Evolutionary conservation across 2,329 filamentous ascomycete species (phyloP).

Genomic region (Arthrobotrys iridis): DNA sequence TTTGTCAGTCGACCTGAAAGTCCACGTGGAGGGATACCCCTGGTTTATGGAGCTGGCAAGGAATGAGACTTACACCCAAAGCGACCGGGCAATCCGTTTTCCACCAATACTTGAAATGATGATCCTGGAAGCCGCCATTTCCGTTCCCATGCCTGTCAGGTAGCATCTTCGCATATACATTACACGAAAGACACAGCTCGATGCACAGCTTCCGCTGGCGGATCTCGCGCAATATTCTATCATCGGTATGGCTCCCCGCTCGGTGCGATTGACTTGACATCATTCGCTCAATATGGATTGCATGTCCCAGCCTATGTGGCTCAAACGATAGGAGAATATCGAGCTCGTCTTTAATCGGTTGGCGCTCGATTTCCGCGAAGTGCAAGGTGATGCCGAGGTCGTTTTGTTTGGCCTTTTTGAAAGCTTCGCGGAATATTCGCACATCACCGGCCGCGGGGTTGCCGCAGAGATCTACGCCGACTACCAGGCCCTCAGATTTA

Average conservation of each 20-base stretch:
- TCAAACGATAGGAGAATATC: slow-evolving; percentile 71
- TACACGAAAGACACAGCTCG: slow-evolving; percentile 82
- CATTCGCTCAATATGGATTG: slow-evolving; percentile 68
- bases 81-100: slow-evolving; percentile 70
- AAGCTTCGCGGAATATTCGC: slow-evolving; percentile 69
- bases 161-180: slow-evolving; percentile 79
- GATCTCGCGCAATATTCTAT: slow-evolving; percentile 70
- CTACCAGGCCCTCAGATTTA: slow-evolving; percentile 66
- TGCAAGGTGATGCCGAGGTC: slow-evolving; percentile 76
- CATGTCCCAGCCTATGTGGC: slow-evolving; percentile 78
- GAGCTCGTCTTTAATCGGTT: slow-evolving; percentile 71
- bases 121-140: slow-evolving; percentile 67
- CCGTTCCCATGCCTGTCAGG: slow-evolving; percentile 62
- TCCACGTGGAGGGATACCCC: not conserved
- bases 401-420: slow-evolving; percentile 67
- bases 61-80: slow-evolving; percentile 70
- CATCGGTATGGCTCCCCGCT: slow-evolving; percentile 64
- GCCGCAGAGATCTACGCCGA: slow-evolving; percentile 82
- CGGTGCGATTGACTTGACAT: slow-evolving; percentile 10
- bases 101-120: slow-evolving; percentile 82
- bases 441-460: slow-evolving; percentile 73
- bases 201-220: slow-evolving; percentile 69
- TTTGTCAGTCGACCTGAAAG: slow-evolving; percentile 50
- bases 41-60: not conserved
- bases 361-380: slow-evolving; percentile 75